Evolutionary conservation across 306 rosid genomes (phyloP), one percentile per base, ranked within the genome.

Genomic region (Prosopis cineraria): DNA sequence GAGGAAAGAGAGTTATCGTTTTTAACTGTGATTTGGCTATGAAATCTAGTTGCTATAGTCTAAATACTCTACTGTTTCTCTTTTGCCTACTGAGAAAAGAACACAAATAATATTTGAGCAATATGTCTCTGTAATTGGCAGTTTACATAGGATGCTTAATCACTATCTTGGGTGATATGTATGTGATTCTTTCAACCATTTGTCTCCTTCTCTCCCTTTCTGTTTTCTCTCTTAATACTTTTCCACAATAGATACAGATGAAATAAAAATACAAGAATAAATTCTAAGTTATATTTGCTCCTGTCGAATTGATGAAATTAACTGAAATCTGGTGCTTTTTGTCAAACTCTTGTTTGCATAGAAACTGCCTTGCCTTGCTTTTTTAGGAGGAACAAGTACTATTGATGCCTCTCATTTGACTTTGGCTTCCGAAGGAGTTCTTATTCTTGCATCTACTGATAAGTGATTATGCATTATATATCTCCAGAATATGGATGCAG

Each of bases 401-500:
- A 22, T 40, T 33, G 45, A 81, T 78, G 39, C 56, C 34, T 44
- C 48, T 74, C 30, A 73, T 74, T 47, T 65, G 69, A 69, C 52
- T 53, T 22, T 78, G 72, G 75, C 53, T 5, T 53, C 75, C 45
- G 43, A 25, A 25, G 34, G 78, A 53, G 27, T 50, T 75, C 67
- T 79, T 47, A 66, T 47, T 74, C 56, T 45, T 78, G 63, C 34
- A 65, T 74, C 56, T 63, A 65, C 53, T 77, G 55, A 41, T 77
- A 37, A 72, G 27, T 24, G 75, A 68, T n/a, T 30, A 82, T 62
- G 3, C 34, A 60, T 68, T 84, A 68, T 81, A 74, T 72, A 56
- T 82, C 78, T 87, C 63, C 90, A 95, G 99, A 81, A 60, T 75
- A 84, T 95, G 93, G 96, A 95, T 84, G 84, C 77, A 16, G 93